Conservation (phyloP, 2,329 filamentous ascomycete species). For the Xylariaceae sp. region DNA sequence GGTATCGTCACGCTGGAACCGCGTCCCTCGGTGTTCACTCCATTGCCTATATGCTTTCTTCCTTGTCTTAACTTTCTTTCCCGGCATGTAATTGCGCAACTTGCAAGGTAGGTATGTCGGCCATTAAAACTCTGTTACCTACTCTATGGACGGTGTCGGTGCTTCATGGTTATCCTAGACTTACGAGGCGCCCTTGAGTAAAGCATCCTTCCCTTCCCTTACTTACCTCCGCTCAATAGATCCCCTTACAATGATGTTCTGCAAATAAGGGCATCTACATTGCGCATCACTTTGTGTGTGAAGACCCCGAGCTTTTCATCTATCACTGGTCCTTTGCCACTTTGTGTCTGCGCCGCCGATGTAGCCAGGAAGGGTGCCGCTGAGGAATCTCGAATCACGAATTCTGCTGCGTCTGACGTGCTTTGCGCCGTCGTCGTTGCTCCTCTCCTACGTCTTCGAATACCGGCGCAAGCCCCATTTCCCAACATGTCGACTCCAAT, state of each 20-base stretch:
- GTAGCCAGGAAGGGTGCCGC: neutral
- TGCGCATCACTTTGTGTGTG: neutral
- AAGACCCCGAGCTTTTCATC: neutral
- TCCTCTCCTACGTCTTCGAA: neutral
- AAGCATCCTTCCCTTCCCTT: neutral
- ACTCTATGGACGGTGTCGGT: neutral
- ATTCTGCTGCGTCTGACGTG: neutral
- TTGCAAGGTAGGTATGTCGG: neutral
- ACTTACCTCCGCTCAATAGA: neutral
- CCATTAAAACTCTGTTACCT: neutral
- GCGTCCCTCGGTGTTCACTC: neutral
- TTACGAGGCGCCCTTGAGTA: neutral
- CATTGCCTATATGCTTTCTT: no score
- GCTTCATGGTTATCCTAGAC: neutral
- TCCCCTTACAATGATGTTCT: neutral
- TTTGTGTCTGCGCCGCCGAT: neutral
- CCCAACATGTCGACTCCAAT: constrained; percentile 35
- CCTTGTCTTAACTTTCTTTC: no score
- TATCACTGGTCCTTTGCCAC: neutral
- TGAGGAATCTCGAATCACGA: neutral
- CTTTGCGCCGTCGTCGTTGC: neutral
- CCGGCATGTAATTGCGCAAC: neutral
- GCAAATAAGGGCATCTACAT: neutral
- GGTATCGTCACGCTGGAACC: no score
- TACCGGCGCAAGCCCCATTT: neutral